A percentile compares a stretch with the other conserved stretches of the same genome.
Conservation (phyloP, 2,329 filamentous ascomycete genomes). For the Fusarium papillatum region DNA sequence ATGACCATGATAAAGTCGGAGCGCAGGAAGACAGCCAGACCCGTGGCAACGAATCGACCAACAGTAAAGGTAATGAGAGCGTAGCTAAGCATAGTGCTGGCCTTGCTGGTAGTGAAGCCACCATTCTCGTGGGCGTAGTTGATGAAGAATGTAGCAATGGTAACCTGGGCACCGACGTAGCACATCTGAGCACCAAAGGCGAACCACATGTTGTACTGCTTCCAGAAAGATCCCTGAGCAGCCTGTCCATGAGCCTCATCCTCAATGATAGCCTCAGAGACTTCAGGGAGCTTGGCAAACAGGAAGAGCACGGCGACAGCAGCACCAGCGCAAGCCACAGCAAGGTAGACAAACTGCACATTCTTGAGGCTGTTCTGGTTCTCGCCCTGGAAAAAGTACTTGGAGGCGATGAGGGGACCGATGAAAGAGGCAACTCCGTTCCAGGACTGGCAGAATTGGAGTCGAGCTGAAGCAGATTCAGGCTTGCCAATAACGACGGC, state of each 20-base stretch:
- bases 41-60: conserved; percentile 74
- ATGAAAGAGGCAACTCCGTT: conserved; percentile 82
- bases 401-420: conserved; percentile 79
- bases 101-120: conserved; percentile 60
- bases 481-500: conserved; percentile 65
- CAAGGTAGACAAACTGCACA: conserved; percentile 83
- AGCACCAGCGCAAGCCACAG: conserved; percentile 78
- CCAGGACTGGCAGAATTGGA: conserved; percentile 79
- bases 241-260: conserved; percentile 62
- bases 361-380: conserved; percentile 70
- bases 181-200: conserved; percentile 83
- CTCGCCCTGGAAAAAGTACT: conserved; percentile 77
- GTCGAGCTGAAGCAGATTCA: conserved; percentile 11
- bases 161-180: conserved; percentile 81
- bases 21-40: conserved; percentile 76
- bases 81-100: conserved; percentile 78
- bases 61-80: conserved; percentile 82
- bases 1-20: conserved; percentile 78
- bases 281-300: conserved; percentile 78
- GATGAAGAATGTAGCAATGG: conserved; percentile 78
- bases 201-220: conserved; percentile 83
- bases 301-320: conserved; percentile 74
- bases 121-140: conserved; percentile 77
- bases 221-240: conserved; percentile 73
- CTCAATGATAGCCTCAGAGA: conserved; percentile 64